Evolutionary conservation across 192 early-diverging fungal genomes (phyloP), one percentile per base, ranked within the genome.

Genomic region (Coemansia asiatica): DNA sequence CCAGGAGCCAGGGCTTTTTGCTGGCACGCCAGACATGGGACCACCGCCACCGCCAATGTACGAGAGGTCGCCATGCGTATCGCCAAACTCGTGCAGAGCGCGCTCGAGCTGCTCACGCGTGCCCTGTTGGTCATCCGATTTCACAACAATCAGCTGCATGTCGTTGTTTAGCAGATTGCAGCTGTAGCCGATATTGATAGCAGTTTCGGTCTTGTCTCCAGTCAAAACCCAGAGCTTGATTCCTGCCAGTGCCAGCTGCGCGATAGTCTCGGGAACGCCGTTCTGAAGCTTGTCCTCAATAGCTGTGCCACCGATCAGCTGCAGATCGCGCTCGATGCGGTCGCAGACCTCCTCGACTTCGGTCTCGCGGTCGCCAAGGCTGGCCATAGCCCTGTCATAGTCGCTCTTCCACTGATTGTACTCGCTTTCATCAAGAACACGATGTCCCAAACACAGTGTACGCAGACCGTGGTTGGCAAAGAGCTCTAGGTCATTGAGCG

Each of bases 221-320:
- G 96, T 98, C 60, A 97, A 82, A 38, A 98, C 94, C 95, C 96
- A 98, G 36, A 97, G 75, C 77, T 95, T 95, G 66, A 97, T 92
- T 19, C 94, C 94, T 0, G 95, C 95, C 47, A 83, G 83, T 2
- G 90, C 83, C 55, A 98, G 73, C 28, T 87, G 87, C 2, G 89
- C 88, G 64, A 98, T 97, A 44, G 91, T 90, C 61, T 95, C 94
- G 7, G 96, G 95, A 3, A 98, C 96, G 62, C 93, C 95, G n/a
- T 94, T 94, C 72, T 98, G 96, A 16, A 98, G 88, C 80, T 91
- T 89, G 72, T 98, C 96, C 82, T 98, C 96, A 55, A 98, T 97
- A 6, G 96, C 96, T 0, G 96, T 98, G n/a, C 92, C 94, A 57
- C 96, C 96, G 56, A 96, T 81, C 46, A 98, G 75, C 63, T 86